phyloP scores from a whole-genome alignment of 257 asterid genomes.

The Cruciata laevipes region DNA sequence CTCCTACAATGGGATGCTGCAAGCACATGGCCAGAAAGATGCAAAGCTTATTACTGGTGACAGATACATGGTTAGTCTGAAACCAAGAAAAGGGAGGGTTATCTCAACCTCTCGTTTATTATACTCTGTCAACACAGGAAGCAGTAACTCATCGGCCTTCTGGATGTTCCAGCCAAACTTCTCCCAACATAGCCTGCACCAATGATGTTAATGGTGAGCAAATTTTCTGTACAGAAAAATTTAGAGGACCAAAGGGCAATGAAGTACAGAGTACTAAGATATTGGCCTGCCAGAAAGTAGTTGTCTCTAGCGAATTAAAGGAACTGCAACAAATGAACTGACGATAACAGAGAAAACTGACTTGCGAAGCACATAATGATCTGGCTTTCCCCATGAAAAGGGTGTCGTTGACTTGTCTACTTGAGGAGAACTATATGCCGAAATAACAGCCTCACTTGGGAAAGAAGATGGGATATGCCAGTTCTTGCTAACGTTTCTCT shows the following conservation, averaged over 20 bases:
- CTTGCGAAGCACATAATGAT: constrained; percentile 84
- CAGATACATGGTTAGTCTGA: not conserved
- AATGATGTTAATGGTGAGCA: not conserved
- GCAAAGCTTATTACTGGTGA: not conserved
- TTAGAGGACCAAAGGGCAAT: not conserved
- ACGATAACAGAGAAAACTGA: constrained; percentile 28
- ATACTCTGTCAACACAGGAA: constrained; percentile 84
- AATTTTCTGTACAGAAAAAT: not conserved
- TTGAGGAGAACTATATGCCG: constrained; percentile 85
- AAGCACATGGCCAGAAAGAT: not conserved
- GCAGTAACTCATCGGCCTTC: constrained; percentile 78
- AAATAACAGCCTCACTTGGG: constrained; percentile 82
- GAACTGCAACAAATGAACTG: not conserved
- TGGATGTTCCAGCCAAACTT: constrained; percentile 75
- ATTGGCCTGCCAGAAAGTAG: not conserved
- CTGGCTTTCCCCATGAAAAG: constrained; percentile 93
- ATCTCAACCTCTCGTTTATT: constrained; percentile 76
- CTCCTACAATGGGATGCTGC: not conserved
- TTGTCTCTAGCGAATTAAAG: not conserved
- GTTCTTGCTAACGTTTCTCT: constrained; percentile 97
- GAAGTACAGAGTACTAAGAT: not conserved
- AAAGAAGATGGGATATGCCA: constrained; percentile 86
- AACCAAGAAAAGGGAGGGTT: not conserved
- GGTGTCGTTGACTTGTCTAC: constrained; percentile 84
- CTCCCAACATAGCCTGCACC: constrained; percentile 83